Conservation (phyloP, 495 filamentous ascomycete genomes). For the Tuber brumale region DNA sequence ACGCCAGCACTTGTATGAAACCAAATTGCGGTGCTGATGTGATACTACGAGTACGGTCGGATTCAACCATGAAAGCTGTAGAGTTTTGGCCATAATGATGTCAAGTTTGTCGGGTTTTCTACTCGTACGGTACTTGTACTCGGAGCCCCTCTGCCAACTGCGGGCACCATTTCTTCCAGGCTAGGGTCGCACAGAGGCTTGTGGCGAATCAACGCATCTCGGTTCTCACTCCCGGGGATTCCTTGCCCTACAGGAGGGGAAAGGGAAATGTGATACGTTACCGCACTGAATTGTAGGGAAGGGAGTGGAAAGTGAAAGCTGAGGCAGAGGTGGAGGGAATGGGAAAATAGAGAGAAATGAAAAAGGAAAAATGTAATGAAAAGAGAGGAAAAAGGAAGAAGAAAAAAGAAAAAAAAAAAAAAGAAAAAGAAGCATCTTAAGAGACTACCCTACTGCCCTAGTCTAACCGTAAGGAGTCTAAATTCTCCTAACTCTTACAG, state of each 20-base stretch:
- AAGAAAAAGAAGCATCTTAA: not conserved
- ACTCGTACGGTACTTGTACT: not conserved
- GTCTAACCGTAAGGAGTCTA: slow-evolving; percentile 5
- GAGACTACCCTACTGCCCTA: not conserved
- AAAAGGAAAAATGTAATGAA: not conserved
- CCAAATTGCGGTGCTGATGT: not conserved
- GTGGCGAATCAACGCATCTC: slow-evolving; percentile 3
- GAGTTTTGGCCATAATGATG: slow-evolving; percentile 1
- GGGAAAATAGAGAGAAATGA: not conserved
- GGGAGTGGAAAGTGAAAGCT: not conserved
- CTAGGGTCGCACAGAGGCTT: not conserved
- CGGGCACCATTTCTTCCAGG: not conserved
- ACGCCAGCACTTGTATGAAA: not conserved
- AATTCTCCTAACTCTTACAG: slow-evolving; percentile 2
- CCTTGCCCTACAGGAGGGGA: not conserved
- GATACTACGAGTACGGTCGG: not conserved
- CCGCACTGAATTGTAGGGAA: not conserved
- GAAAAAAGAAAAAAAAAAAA: not conserved
- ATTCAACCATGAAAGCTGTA: not conserved
- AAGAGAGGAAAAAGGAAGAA: not conserved
- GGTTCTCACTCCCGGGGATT: not conserved
- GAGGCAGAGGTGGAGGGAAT: not conserved
- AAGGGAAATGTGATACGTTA: not conserved
- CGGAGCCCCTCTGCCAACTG: not conserved
- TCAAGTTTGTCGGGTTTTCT: not conserved